Conservation (phyloP, 495 filamentous ascomycete genomes). For the Penicillium egyptiacum region DNA sequence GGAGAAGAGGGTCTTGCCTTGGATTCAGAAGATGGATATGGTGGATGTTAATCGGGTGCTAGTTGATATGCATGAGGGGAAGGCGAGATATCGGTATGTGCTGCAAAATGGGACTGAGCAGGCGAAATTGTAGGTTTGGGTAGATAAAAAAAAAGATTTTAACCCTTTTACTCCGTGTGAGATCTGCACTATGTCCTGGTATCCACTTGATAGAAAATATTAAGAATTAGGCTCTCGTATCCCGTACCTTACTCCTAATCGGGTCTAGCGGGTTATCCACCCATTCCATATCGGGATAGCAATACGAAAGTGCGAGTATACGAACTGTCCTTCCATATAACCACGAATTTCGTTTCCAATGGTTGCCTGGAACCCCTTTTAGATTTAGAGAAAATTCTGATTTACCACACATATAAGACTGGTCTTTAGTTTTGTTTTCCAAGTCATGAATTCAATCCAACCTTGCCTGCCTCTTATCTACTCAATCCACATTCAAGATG, state of each 20-base stretch:
- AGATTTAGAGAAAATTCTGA: background rate
- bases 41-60: slow-evolving; percentile 70
- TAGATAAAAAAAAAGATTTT: too few relatives aligned
- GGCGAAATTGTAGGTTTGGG: slow-evolving; percentile 30
- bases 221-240: background rate
- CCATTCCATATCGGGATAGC: background rate
- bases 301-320: background rate
- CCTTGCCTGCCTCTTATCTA: background rate
- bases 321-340: background rate
- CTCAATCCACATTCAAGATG: slow-evolving; percentile 9
- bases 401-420: background rate
- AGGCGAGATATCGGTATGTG: slow-evolving; percentile 74
- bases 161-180: too few relatives aligned
- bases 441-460: background rate
- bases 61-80: slow-evolving; percentile 65
- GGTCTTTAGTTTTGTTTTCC: background rate
- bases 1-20: slow-evolving; percentile 70
- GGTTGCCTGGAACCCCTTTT: background rate
- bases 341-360: background rate
- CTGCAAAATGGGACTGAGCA: slow-evolving; percentile 58
- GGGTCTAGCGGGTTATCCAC: background rate
- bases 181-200: too few relatives aligned
- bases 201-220: background rate
- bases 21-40: slow-evolving; percentile 70
- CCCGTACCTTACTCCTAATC: background rate